These are phyloP conservation scores for Raffaelea ambrosiae DNA, from an alignment of 2,329 filamentous ascomycete genomes.

Conservation along the genomic window DNA sequence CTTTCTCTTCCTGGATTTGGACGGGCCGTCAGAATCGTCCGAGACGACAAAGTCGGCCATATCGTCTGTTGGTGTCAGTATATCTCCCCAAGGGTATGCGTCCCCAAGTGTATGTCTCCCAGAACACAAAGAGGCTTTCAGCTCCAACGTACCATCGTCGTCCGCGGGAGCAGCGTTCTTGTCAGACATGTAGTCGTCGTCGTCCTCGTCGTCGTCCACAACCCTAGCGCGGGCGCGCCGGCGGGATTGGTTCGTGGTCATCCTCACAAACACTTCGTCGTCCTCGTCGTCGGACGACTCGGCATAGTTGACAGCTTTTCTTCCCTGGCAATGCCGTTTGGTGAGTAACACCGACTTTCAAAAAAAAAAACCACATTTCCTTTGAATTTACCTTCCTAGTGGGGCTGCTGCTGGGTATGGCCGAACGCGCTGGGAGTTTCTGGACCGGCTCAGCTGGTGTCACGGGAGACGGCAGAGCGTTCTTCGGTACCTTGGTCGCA, in stretches of 20 bases:
- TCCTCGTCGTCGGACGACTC: conserved; percentile 80
- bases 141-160: conserved; percentile 45
- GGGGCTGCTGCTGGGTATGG: conserved; percentile 56
- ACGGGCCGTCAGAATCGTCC: conserved; percentile 69
- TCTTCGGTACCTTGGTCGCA: conserved; percentile 36
- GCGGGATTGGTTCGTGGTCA: conserved; percentile 28
- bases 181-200: conserved; percentile 65
- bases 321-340: conserved; percentile 26
- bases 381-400: conserved; percentile 58
- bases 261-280: conserved; percentile 48
- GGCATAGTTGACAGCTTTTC: conserved; percentile 61
- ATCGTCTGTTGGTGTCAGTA: conserved; percentile 41
- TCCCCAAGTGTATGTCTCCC: too few species aligned
- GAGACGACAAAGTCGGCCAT: conserved; percentile 83
- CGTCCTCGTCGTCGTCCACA: conserved; percentile 58
- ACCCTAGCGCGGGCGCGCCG: conserved; percentile 42
- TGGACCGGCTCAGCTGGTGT: conserved; percentile 32
- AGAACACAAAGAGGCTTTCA: background rate
- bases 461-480: conserved; percentile 34
- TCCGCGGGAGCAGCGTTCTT: conserved; percentile 51
- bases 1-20: conserved; percentile 65
- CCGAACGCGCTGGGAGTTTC: conserved; percentile 32
- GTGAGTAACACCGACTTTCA: background rate
- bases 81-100: too few species aligned
- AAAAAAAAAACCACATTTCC: background rate